Evolutionary conservation across 202 grass and related monocot genomes (phyloP).

Genomic region (Cymbopogon flexuosus): DNA sequence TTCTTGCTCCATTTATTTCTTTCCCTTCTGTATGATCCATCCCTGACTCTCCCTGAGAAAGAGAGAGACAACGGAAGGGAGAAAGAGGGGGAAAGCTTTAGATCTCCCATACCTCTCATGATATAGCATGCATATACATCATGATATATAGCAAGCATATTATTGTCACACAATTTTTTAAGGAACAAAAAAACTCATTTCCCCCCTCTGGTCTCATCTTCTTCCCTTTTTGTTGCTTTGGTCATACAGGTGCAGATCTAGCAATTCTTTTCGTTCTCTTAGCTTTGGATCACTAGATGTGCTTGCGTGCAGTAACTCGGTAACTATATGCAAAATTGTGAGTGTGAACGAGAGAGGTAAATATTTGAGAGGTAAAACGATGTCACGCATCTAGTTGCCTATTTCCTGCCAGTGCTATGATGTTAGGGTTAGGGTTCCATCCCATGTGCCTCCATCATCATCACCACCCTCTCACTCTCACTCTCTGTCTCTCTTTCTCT

Average conservation of each 20-base stretch:
- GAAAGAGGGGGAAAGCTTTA: background rate
- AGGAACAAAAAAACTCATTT: conserved; percentile 1
- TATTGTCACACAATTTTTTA: too few relatives aligned
- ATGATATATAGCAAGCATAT: too few relatives aligned
- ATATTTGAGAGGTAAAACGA: background rate
- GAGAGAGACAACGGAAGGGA: background rate
- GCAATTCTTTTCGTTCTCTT: background rate
- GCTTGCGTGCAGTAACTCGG: conserved; percentile 11
- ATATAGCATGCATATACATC: too few relatives aligned
- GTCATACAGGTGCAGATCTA: conserved; percentile 38
- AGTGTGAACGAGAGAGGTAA: background rate
- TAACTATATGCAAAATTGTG: conserved; percentile 13
- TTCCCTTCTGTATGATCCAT: conserved; percentile 31
- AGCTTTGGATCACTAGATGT: background rate
- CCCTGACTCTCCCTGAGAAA: background rate
- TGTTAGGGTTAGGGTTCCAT: conserved; percentile 50
- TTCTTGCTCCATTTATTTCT: conserved; percentile 59
- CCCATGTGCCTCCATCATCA: conserved; percentile 26
- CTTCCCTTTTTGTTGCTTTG: conserved; percentile 19
- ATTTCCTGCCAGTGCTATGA: background rate
- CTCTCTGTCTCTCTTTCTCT: conserved; percentile 1
- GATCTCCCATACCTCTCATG: conserved; percentile 36
- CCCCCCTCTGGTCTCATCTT: background rate
- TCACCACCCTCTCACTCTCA: background rate
- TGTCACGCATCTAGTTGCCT: background rate